These are phyloP conservation scores for Cercophora newfieldiana DNA, from an alignment of 495 filamentous ascomycete genomes.

Conservation along the genomic window DNA sequence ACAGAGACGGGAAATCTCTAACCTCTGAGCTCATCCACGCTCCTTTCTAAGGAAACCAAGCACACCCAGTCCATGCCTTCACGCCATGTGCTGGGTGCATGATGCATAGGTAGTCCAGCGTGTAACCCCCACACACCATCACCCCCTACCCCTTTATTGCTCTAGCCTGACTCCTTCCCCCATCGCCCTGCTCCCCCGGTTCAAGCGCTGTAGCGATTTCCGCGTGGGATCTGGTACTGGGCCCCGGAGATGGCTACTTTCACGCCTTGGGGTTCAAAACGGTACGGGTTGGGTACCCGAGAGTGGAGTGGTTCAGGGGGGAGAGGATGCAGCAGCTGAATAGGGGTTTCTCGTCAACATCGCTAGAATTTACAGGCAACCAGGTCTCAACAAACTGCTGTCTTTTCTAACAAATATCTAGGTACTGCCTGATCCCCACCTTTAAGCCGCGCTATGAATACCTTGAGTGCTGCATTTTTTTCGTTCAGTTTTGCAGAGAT, in stretches of 20 bases:
- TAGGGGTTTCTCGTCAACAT: too few relatives aligned
- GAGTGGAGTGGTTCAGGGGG: neutral
- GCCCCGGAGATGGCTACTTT: neutral
- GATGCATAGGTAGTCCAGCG: neutral
- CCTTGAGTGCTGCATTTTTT: too few relatives aligned
- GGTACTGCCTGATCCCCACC: too few relatives aligned
- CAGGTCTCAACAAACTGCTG: too few relatives aligned
- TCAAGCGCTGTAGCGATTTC: neutral
- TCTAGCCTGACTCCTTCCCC: neutral
- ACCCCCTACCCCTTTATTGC: neutral
- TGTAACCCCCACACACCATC: neutral
- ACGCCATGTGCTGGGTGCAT: neutral
- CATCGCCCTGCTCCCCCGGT: neutral
- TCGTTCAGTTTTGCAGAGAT: too few relatives aligned
- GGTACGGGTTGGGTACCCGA: neutral
- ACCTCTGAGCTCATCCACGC: neutral
- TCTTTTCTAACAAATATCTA: too few relatives aligned
- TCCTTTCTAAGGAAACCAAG: neutral
- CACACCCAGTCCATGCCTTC: too few relatives aligned
- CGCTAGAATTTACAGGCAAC: too few relatives aligned
- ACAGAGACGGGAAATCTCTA: too few relatives aligned
- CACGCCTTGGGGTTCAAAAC: neutral
- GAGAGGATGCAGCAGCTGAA: neutral
- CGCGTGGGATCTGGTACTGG: neutral
- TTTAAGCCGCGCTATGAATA: too few relatives aligned